Evolutionary conservation across 2,329 filamentous ascomycete species (phyloP), one percentile per base, ranked within the genome.

Genomic region (Capronia americana): DNA sequence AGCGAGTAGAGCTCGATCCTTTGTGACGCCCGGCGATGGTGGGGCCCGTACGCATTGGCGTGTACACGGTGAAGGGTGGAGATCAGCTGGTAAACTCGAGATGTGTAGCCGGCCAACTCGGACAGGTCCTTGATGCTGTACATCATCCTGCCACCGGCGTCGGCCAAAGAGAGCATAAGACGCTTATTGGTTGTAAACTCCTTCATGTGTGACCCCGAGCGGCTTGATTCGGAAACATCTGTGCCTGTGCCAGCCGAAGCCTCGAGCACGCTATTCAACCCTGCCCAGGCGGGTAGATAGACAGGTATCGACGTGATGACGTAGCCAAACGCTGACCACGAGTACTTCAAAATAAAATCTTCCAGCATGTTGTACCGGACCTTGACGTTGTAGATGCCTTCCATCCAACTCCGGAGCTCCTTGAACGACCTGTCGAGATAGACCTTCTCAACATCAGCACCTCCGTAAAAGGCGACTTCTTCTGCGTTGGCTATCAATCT

Each of bases 181-280:
- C 95, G 89, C 79, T 99, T 98, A 81, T 99, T 99, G 12, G 95
- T 99, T 79, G 99, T 97, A 79, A 99, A 99, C 38, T 96, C 92
- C 81, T 96, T 95, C 92, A 98, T 99, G 48, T 96, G 92, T 64
- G 90, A 88, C 55, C 91, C 87, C 77, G 96, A 92, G 30, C 90
- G 86, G 30, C 86, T 85, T 30, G 83, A 83, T 46, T 75, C 74
- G 23, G 74, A 71, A 4, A 71, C 70, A 44, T 77, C 74, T n/a
- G 59, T 57, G 23, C 60, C 66, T 11, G 64, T 41, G 12, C 60
- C 51, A 30, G 70, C 64, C 12, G 68, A 28, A 3, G 75, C 70
- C 78, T 96, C 92, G 61, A 88, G 81, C 17, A 85, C 85, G 46
- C 91, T 92, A 54, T 90, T 92, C 38, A 94, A 79, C 32, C 95